Conservation (phyloP, 305 asterid genomes). For the Salvia sclarea region DNA sequence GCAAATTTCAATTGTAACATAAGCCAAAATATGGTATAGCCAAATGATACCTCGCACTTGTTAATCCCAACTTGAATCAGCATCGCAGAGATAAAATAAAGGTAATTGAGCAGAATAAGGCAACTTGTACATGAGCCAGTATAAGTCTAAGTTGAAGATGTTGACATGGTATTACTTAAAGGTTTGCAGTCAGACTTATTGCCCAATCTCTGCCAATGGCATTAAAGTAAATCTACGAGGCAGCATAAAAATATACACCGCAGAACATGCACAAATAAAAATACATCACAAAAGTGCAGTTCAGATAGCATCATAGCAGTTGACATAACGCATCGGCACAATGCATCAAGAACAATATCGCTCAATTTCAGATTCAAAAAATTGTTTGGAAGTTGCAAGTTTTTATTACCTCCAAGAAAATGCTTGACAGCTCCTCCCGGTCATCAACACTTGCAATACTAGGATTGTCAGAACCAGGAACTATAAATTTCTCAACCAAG, state of each 20-base stretch:
- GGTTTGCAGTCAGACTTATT: not conserved
- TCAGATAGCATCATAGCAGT: not conserved
- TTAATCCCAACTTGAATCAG: not conserved
- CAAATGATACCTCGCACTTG: not conserved
- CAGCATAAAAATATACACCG: not conserved
- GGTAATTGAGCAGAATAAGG: constrained; percentile 1
- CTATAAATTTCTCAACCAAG: constrained; percentile 74
- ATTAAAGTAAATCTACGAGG: not conserved
- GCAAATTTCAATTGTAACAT: constrained; percentile 36
- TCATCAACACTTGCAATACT: constrained; percentile 70
- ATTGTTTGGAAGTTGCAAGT: constrained; percentile 2
- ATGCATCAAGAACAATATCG: constrained; percentile 11
- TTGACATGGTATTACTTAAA: not conserved
- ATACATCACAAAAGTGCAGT: not conserved
- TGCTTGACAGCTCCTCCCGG: constrained; percentile 91
- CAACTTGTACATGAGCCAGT: not conserved
- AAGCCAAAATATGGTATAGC: constrained; percentile 15
- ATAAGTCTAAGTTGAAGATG: not conserved
- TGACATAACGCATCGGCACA: too few species aligned
- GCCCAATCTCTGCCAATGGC: constrained; percentile 6
- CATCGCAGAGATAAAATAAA: not conserved
- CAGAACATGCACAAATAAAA: not conserved
- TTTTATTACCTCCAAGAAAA: constrained; percentile 81
- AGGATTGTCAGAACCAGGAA: constrained; percentile 55
- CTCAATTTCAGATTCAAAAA: not conserved